These are phyloP conservation scores for Emmonsiellopsis sp. DNA, from an alignment of 2,329 filamentous ascomycete genomes.

Conservation along the genomic window DNA sequence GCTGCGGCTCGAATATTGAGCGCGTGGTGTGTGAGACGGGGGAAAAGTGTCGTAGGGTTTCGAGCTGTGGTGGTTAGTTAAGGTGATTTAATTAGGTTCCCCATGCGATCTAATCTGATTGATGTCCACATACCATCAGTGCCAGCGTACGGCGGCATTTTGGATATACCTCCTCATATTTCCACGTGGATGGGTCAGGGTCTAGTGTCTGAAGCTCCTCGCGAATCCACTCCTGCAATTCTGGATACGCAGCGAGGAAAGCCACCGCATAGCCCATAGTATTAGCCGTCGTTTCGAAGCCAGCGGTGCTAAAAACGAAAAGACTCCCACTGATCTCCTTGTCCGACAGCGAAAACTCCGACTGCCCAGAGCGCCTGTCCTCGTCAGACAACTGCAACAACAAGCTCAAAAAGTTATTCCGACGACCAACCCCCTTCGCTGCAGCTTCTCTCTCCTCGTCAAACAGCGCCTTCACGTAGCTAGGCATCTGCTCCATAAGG, in stretches of 20 bases:
- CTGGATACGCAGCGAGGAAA: conserved; percentile 36
- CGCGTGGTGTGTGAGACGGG: conserved; percentile 31
- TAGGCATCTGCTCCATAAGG: conserved; percentile 18
- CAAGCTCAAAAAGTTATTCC: conserved; percentile 22
- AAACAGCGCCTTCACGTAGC: conserved; percentile 20
- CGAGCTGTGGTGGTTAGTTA: conserved; percentile 16
- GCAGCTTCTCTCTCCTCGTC: conserved; percentile 16
- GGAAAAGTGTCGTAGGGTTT: conserved; percentile 36
- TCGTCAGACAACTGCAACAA: conserved; percentile 20
- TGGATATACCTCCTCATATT: conserved; percentile 38
- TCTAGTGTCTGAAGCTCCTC: conserved; percentile 38
- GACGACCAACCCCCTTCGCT: not conserved
- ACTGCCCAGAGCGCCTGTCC: conserved; percentile 14
- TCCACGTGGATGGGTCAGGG: conserved; percentile 16
- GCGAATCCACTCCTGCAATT: conserved; percentile 44
- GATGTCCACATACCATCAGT: conserved; percentile 33
- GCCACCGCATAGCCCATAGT: conserved; percentile 42
- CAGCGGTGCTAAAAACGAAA: conserved; percentile 39
- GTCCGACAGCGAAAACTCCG: conserved; percentile 24
- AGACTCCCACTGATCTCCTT: conserved; percentile 37
- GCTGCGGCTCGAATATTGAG: conserved; percentile 19
- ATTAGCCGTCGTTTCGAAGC: conserved; percentile 43
- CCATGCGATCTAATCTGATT: not conserved
- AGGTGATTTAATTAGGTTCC: not conserved
- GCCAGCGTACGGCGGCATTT: conserved; percentile 35